These are phyloP conservation scores for Anthostomella pinea DNA, from an alignment of 2,329 filamentous ascomycete genomes.

Conservation along the genomic window DNA sequence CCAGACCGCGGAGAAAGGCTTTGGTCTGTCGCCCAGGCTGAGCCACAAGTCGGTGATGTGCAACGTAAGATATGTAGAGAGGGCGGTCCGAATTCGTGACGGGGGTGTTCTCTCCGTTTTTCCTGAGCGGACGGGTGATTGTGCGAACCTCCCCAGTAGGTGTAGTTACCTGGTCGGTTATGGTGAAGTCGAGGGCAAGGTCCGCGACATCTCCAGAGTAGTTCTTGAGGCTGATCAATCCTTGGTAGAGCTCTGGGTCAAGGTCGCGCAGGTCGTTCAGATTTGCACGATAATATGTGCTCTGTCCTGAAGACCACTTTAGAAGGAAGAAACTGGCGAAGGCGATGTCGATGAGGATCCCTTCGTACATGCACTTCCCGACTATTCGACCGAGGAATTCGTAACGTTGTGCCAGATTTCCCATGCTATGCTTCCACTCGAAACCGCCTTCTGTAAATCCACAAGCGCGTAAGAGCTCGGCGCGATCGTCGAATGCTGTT, in stretches of 20 bases:
- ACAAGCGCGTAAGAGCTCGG: slow-evolving; percentile 51
- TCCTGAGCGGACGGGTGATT: slow-evolving; percentile 71
- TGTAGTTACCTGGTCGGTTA: slow-evolving; percentile 65
- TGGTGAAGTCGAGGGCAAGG: slow-evolving; percentile 83
- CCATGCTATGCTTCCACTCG: slow-evolving; percentile 56
- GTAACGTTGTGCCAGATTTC: slow-evolving; percentile 67
- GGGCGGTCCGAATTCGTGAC: slow-evolving; percentile 92
- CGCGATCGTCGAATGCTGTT: slow-evolving; percentile 66
- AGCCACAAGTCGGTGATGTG: slow-evolving; percentile 77
- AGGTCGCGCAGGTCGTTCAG: slow-evolving; percentile 92
- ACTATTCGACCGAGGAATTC: slow-evolving; percentile 92
- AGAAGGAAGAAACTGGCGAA: slow-evolving; percentile 96
- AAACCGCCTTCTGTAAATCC: slow-evolving; percentile 51
- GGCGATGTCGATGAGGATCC: slow-evolving; percentile 86
- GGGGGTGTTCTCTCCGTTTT: slow-evolving; percentile 68
- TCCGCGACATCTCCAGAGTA: slow-evolving; percentile 77
- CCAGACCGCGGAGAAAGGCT: slow-evolving; percentile 83
- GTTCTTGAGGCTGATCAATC: slow-evolving; percentile 79
- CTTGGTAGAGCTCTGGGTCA: slow-evolving; percentile 86
- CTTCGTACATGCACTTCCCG: slow-evolving; percentile 96
- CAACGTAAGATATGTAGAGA: slow-evolving; percentile 91
- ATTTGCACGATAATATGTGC: slow-evolving; percentile 73
- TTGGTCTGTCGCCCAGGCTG: slow-evolving; percentile 80
- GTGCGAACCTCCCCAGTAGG: slow-evolving; percentile 52
- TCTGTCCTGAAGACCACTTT: slow-evolving; percentile 80